phyloP scores from a whole-genome alignment of 78 protist species.

The slime mould (Dictyostelium discoideum) region DNA sequence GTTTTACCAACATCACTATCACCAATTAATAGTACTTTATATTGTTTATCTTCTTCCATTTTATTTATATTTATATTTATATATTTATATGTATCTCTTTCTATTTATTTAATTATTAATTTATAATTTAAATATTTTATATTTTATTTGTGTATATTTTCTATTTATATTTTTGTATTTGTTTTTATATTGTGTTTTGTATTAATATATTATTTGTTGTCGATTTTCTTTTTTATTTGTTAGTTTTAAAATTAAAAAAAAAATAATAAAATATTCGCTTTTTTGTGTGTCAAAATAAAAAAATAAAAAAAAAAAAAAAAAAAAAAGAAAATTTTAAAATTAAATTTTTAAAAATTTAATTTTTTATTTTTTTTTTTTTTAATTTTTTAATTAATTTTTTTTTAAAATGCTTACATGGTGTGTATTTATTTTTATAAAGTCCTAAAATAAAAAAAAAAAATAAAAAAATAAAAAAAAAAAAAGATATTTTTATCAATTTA shows the following conservation, averaged over 20 bases:
- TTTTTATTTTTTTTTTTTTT: no score
- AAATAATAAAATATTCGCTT: not conserved
- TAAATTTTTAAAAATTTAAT: not conserved
- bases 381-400: no score
- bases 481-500: no score
- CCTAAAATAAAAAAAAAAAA: no score
- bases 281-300: not conserved
- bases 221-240: not conserved
- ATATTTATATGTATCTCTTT: not conserved
- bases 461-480: not conserved
- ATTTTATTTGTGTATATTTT: not conserved
- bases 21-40: constrained; percentile 73
- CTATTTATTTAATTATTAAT: not conserved
- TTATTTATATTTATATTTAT: not conserved
- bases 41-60: constrained; percentile 53
- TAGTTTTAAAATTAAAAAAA: not conserved
- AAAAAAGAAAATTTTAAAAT: not conserved
- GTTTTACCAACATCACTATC: constrained; percentile 92
- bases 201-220: not conserved
- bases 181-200: not conserved
- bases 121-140: not conserved
- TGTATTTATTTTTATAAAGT: no score
- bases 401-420: not conserved
- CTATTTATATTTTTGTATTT: not conserved
- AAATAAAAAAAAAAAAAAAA: not conserved